Evolutionary conservation across 2,329 filamentous ascomycete species (phyloP).

Genomic region (Daldinia sp.): DNA sequence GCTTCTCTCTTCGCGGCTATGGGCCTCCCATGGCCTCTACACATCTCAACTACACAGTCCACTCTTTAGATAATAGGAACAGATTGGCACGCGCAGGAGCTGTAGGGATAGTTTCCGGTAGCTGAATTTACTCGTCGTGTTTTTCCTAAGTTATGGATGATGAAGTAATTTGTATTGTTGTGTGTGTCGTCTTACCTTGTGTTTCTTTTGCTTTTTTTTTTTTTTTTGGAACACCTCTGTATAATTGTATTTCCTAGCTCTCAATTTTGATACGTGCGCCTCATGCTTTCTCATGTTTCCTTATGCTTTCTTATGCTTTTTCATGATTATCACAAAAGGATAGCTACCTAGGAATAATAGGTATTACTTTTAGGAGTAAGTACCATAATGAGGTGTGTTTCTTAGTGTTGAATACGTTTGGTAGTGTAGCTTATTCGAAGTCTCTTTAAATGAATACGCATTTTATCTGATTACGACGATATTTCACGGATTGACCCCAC

Average conservation of each 20-base stretch:
- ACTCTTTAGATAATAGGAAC: conserved; percentile 42
- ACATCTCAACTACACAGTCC: conserved; percentile 36
- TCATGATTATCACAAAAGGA: neutral
- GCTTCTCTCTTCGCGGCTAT: conserved; percentile 22
- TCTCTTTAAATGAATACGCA: neutral
- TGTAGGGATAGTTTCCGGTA: conserved; percentile 36
- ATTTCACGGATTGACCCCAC: neutral
- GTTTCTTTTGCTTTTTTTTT: no score
- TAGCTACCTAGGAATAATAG: no score
- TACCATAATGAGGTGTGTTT: neutral
- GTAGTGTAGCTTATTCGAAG: no score
- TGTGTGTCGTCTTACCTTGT: neutral
- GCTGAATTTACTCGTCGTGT: conserved; percentile 36
- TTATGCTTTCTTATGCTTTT: no score
- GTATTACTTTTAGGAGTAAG: no score
- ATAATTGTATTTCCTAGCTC: conserved; percentile 1
- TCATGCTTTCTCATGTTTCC: neutral
- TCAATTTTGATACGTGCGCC: neutral
- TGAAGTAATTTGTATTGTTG: conserved; percentile 6
- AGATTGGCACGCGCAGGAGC: conserved; percentile 37
- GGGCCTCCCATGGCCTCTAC: conserved; percentile 14
- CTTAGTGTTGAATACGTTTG: neutral
- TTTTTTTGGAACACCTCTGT: neutral
- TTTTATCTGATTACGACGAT: neutral
- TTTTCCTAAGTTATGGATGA: neutral